Conservation (phyloP, 306 rosid species). For the Sphenostylis stenocarpa region DNA sequence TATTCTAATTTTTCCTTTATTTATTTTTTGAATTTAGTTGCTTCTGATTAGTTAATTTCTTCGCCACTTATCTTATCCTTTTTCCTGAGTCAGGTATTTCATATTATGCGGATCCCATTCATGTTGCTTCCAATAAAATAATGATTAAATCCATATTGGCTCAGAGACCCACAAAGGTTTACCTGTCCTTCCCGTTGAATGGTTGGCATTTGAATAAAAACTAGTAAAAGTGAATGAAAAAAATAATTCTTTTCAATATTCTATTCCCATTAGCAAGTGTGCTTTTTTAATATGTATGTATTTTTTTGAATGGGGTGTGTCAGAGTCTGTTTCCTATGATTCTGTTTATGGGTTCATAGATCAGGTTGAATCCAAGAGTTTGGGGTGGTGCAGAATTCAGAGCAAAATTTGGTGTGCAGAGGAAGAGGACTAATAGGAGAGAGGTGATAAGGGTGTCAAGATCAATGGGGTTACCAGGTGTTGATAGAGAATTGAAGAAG, state of each 20-base stretch:
- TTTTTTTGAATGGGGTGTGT: neutral
- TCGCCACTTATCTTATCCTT: neutral
- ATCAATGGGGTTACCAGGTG: conserved; percentile 47
- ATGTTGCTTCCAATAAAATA: neutral
- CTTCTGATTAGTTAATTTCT: neutral
- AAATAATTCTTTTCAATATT: neutral
- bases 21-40: neutral
- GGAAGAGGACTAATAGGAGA: conserved; percentile 21
- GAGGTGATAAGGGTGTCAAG: conserved; percentile 43
- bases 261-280: neutral
- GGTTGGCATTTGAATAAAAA: conserved; percentile 17
- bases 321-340: neutral
- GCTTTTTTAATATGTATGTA: neutral
- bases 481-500: conserved; percentile 56
- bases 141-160: conserved; percentile 27
- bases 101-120: neutral
- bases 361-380: conserved; percentile 17
- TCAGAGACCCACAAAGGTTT: conserved; percentile 35
- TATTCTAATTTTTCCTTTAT: neutral
- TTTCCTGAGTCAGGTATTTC: neutral
- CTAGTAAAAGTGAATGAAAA: neutral
- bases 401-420: conserved; percentile 30
- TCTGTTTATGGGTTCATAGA: neutral
- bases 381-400: conserved; percentile 34
- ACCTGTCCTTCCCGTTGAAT: neutral